Percentiles rank a stretch among this genome's conserved stretches.
These are phyloP conservation scores for Sindora glabra DNA, from an alignment of 306 rosid species.

Conservation along the genomic window DNA sequence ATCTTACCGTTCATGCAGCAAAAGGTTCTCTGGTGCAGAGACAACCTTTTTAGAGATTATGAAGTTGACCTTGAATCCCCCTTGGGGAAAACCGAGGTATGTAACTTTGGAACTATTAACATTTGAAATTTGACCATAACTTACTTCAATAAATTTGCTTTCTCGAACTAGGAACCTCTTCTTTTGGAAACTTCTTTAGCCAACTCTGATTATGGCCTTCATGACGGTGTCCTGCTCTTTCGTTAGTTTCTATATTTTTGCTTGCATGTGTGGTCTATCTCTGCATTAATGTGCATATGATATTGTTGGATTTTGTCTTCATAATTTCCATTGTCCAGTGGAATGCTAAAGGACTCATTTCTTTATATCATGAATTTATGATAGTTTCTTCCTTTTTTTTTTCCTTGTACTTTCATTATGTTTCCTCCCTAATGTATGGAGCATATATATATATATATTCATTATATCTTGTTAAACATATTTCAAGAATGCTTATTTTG, in stretches of 20 bases:
- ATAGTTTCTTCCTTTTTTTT: not conserved
- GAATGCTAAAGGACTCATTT: not conserved
- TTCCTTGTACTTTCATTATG: not conserved
- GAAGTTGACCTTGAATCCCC: slow-evolving; percentile 95
- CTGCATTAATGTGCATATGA: not conserved
- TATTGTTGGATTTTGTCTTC: not conserved
- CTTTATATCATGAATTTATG: not conserved
- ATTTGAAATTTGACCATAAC: not conserved
- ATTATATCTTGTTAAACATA: too few species aligned
- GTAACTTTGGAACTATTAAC: not conserved
- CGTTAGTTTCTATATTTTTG: not conserved
- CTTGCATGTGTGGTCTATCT: not conserved
- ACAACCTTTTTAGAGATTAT: slow-evolving; percentile 90
- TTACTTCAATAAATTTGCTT: not conserved
- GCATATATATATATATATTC: too few species aligned
- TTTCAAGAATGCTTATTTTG: too few species aligned
- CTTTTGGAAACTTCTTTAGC: not conserved
- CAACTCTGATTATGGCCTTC: too few species aligned
- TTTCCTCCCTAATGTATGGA: not conserved
- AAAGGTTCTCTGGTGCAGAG: slow-evolving; percentile 85
- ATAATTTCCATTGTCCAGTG: not conserved
- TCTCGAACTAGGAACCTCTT: not conserved
- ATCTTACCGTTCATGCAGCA: slow-evolving; percentile 26
- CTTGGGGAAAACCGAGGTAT: slow-evolving; percentile 91
- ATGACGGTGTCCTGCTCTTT: not conserved